Percentiles rank a stretch among this genome's conserved stretches.
Conservation (phyloP, 352 stramenopile species). For the Phytophthora ohioensis region DNA sequence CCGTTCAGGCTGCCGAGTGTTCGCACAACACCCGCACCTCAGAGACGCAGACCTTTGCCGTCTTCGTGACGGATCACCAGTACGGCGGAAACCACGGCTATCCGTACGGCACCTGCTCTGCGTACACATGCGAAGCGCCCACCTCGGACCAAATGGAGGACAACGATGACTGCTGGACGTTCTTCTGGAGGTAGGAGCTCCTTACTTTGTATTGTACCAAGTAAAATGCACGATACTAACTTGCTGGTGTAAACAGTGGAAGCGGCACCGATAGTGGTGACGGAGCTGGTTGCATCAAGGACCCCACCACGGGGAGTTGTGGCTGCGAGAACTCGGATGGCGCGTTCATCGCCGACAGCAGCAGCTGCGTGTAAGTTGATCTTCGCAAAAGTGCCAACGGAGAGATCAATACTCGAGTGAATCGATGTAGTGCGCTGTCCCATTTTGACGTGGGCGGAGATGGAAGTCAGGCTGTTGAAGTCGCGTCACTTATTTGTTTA, state of each 20-base stretch:
- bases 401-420: background rate
- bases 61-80: conserved; percentile 44
- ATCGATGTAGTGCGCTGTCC: background rate
- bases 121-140: conserved; percentile 34
- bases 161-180: conserved; percentile 43
- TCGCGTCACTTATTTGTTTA: too few species aligned
- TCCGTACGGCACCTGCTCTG: conserved; percentile 43
- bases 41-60: conserved; percentile 38
- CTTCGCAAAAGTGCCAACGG: background rate
- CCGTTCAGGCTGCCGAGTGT: conserved; percentile 50
- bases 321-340: conserved; percentile 47
- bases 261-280: conserved; percentile 17
- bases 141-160: conserved; percentile 19
- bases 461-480: background rate
- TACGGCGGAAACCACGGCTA: conserved; percentile 43
- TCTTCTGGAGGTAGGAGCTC: conserved; percentile 42
- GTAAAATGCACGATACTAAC: background rate
- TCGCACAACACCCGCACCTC: conserved; percentile 48
- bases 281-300: conserved; percentile 42
- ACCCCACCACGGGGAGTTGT: conserved; percentile 30
- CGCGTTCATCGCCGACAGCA: conserved; percentile 31
- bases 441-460: background rate
- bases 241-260: conserved; percentile 21
- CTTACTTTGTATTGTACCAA: background rate
- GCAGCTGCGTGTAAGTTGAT: conserved; percentile 32